Conservation (phyloP, 805 yeast species). For the Ogataea neopini region DNA sequence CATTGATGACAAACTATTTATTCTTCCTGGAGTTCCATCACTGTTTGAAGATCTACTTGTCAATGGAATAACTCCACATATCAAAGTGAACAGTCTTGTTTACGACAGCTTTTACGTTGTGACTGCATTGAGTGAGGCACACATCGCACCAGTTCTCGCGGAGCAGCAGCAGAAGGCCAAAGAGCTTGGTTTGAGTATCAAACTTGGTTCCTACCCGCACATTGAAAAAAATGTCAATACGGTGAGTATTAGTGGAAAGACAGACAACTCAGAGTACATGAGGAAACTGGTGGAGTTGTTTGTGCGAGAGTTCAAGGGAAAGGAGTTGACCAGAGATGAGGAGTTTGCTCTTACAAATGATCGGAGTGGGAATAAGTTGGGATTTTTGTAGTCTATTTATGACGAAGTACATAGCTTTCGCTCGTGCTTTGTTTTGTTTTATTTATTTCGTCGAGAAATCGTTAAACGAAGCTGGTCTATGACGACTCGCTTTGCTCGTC, state of each 20-base stretch:
- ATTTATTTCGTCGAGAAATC: background rate
- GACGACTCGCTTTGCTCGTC: too few relatives aligned
- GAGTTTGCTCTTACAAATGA: conserved; percentile 37
- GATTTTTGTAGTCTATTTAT: background rate
- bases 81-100: conserved; percentile 35
- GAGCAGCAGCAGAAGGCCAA: conserved; percentile 48
- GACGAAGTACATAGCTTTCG: too few relatives aligned
- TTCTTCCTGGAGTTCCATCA: conserved; percentile 85
- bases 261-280: conserved; percentile 39
- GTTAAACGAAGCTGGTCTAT: background rate
- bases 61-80: conserved; percentile 41
- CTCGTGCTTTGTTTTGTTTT: too few relatives aligned
- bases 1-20: conserved; percentile 61
- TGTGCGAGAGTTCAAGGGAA: conserved; percentile 42
- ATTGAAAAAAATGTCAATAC: conserved; percentile 62
- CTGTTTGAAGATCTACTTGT: conserved; percentile 59
- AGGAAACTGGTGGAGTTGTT: conserved; percentile 44
- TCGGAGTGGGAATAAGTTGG: background rate
- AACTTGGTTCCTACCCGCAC: conserved; percentile 88
- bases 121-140: conserved; percentile 62
- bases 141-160: conserved; percentile 64
- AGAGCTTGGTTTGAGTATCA: conserved; percentile 42
- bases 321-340: conserved; percentile 55
- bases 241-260: conserved; percentile 67
- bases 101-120: conserved; percentile 57